These are phyloP conservation scores for Candida sakaeoensis DNA, from an alignment of 805 yeast species.

Conservation along the genomic window DNA sequence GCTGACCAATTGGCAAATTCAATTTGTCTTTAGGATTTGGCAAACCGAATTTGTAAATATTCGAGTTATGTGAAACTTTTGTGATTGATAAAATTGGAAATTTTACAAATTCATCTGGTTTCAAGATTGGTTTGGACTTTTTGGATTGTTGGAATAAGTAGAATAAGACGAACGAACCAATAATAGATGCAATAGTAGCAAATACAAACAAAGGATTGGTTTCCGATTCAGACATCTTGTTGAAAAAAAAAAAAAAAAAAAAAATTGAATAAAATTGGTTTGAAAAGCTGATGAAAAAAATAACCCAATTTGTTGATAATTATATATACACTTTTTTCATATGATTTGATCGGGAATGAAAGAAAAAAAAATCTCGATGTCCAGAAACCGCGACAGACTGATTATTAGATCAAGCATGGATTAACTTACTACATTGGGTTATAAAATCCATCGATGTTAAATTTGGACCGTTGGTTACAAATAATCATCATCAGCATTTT, in stretches of 20 bases:
- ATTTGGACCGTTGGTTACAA: no score
- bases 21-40: slow-evolving; percentile 70
- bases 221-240: slow-evolving; percentile 16
- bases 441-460: no score
- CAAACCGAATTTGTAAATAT: slow-evolving; percentile 77
- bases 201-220: slow-evolving; percentile 39
- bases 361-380: no score
- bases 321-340: background rate
- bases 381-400: background rate
- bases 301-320: background rate
- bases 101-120: slow-evolving; percentile 63
- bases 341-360: background rate
- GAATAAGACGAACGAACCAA: slow-evolving; percentile 28
- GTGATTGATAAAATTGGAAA: slow-evolving; percentile 80
- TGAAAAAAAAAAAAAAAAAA: background rate
- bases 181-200: slow-evolving; percentile 37
- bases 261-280: background rate
- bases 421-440: background rate
- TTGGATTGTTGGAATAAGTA: slow-evolving; percentile 33
- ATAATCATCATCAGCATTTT: slow-evolving; percentile 31
- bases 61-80: slow-evolving; percentile 73
- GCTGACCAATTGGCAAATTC: slow-evolving; percentile 94
- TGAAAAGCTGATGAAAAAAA: background rate
- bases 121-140: slow-evolving; percentile 50
- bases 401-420: background rate